Base-by-base conservation (phyloP, 176 grass and related monocot species). In the Oryza nivara region DNA sequence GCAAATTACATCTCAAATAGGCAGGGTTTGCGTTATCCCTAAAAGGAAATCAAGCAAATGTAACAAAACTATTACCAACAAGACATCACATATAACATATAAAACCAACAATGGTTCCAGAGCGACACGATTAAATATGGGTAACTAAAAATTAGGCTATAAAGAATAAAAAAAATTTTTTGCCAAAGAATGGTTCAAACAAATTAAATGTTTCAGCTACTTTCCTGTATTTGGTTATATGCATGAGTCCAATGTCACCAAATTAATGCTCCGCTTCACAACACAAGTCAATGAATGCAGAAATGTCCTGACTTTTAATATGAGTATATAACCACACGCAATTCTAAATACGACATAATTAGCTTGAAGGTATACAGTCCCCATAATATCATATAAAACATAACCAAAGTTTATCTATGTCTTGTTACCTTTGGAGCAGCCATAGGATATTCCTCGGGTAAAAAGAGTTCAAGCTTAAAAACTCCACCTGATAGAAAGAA, bases 391-490 rank as follows among this genome's bases (percentile, higher is more conserved):
- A 47, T 11, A 43, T 3, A 32, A 1, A 76, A 41, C n/a, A 68
- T 30, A 79, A 79, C 20, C 28, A 82, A 61, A 73, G 7, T 30
- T 70, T 13, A 14, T 81, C 16, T 32, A 65, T 20, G 67, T 32
- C 38, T n/a, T 71, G 46, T 90, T 91, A 94, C 96, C 83, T 98
- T 96, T 3, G 96, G 96, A 23, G 96, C 91, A 79, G 96, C 93
- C 96, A 98, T 98, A 44, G 96, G 96, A 82, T 98, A 98, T 85
- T 98, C 96, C 85, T 98, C 96, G n/a, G 96, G 96, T 89, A 95
- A 92, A 91, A 98, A 98, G 34, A 98, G 86, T 68, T 98, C 96
- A 74, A 98, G 96, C 88, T 98, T 98, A 83, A 98, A 98, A 90
- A 92, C 91, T 48, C 96, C 96, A 81, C 96, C 96, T 98, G 76